Percentiles rank a stretch among this genome's conserved stretches.
Evolutionary conservation across 2,329 filamentous ascomycete species (phyloP).

Genomic region (Graphilbum fragrans): DNA sequence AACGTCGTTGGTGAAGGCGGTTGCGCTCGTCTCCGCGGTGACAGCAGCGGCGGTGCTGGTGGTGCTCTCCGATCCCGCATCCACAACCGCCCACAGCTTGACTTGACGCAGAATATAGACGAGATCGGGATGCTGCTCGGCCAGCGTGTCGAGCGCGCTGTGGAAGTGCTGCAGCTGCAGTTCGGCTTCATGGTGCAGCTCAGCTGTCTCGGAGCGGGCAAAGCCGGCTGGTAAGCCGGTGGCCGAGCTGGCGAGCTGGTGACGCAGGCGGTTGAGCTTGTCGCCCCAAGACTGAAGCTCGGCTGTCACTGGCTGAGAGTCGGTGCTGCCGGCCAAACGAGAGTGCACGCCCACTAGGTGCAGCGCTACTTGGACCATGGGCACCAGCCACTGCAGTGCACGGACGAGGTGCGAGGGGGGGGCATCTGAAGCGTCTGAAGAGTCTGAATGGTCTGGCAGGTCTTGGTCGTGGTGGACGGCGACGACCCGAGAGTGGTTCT

Average conservation of each 20-base stretch:
- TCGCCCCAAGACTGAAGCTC: conserved; percentile 34
- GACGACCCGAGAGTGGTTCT: conserved; percentile 9
- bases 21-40: conserved; percentile 8
- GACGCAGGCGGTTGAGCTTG: conserved; percentile 13
- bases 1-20: conserved; percentile 43
- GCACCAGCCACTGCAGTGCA: conserved; percentile 48
- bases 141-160: conserved; percentile 28
- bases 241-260: conserved; percentile 17
- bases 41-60: neutral
- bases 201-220: conserved; percentile 22
- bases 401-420: too few relatives aligned
- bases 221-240: conserved; percentile 40
- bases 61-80: too few relatives aligned
- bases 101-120: conserved; percentile 56
- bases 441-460: too few relatives aligned
- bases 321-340: conserved; percentile 41
- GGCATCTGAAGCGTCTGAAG: too few relatives aligned
- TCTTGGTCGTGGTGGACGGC: neutral
- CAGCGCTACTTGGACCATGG: conserved; percentile 51
- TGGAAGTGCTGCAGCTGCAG: conserved; percentile 24
- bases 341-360: conserved; percentile 55
- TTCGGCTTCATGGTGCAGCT: conserved; percentile 22
- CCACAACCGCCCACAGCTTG: conserved; percentile 41
- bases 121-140: conserved; percentile 41
- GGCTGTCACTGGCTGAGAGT: conserved; percentile 31